Conservation (phyloP, 2,329 filamentous ascomycete genomes). For the Pseudopyricularia cyperi region DNA sequence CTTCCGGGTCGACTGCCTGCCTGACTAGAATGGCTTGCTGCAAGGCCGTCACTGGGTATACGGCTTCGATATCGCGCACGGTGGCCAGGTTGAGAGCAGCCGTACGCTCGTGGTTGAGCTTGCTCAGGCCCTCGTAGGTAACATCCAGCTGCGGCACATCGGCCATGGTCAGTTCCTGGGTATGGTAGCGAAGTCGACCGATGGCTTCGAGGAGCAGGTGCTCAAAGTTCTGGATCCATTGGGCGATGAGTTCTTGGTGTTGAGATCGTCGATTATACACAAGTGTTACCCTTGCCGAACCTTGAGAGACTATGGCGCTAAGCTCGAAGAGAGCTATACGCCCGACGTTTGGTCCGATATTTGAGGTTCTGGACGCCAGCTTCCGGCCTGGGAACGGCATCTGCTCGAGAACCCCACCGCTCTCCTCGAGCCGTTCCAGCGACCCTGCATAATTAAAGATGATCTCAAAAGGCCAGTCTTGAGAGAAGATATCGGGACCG, state of each 20-base stretch:
- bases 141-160: slow-evolving; percentile 35
- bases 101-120: slow-evolving; percentile 28
- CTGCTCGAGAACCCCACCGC: slow-evolving; percentile 35
- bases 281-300: slow-evolving; percentile 29
- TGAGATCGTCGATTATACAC: slow-evolving; percentile 27
- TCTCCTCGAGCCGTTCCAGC: slow-evolving; percentile 31
- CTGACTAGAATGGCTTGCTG: slow-evolving; percentile 37
- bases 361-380: slow-evolving; percentile 23
- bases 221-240: slow-evolving; percentile 35
- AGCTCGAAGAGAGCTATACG: slow-evolving; percentile 38
- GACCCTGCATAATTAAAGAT: slow-evolving; percentile 43
- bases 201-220: slow-evolving; percentile 30
- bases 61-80: slow-evolving; percentile 31
- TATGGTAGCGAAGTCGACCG: slow-evolving; percentile 22
- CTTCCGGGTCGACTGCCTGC: slow-evolving; percentile 25
- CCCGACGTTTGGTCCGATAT: slow-evolving; percentile 30
- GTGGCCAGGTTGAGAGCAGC: slow-evolving; percentile 24
- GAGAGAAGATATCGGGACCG: slow-evolving; percentile 15
- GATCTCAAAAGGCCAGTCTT: slow-evolving; percentile 40
- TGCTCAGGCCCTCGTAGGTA: slow-evolving; percentile 29
- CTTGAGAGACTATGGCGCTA: slow-evolving; percentile 31
- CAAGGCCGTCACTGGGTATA: slow-evolving; percentile 31
- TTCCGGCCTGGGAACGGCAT: slow-evolving; percentile 25
- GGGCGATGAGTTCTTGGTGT: slow-evolving; percentile 27
- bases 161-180: slow-evolving; percentile 34